Evolutionary conservation across 164 flowering plant species (phyloP).

Genomic region (Warburgia ugandensis): DNA sequence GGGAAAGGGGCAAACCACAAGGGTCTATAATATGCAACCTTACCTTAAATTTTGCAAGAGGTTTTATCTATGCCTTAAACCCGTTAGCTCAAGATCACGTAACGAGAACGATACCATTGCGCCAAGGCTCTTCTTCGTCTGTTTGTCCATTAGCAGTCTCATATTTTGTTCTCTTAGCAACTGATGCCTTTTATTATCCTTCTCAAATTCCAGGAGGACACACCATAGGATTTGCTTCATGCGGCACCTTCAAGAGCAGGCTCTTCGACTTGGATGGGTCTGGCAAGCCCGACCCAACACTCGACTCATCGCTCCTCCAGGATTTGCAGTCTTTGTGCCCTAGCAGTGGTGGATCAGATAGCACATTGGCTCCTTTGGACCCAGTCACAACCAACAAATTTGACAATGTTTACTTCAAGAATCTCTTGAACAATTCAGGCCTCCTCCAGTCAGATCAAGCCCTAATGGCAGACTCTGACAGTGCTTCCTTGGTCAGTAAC

Average conservation of each 20-base stretch:
- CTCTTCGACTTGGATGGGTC: conserved; percentile 56
- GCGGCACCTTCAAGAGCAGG: conserved; percentile 58
- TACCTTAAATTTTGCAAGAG: too few relatives aligned
- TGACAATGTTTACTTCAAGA: conserved; percentile 49
- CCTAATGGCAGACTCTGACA: conserved; percentile 29
- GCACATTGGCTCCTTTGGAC: conserved; percentile 54
- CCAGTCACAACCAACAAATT: conserved; percentile 30
- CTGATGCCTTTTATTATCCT: neutral
- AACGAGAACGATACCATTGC: too few relatives aligned
- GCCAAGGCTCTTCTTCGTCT: too few relatives aligned
- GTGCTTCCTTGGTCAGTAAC: conserved; percentile 38
- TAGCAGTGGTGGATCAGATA: conserved; percentile 27
- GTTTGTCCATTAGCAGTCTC: neutral
- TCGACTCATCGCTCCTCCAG: conserved; percentile 38
- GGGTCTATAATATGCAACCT: too few relatives aligned
- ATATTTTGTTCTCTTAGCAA: neutral
- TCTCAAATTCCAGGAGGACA: conserved; percentile 47
- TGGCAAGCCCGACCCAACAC: conserved; percentile 54
- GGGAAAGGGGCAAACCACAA: too few relatives aligned
- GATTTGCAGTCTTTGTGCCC: conserved; percentile 47
- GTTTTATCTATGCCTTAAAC: too few relatives aligned
- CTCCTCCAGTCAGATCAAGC: conserved; percentile 75
- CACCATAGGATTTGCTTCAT: conserved; percentile 67
- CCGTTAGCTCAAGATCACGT: too few relatives aligned
- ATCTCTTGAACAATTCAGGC: conserved; percentile 42